Percentiles rank a stretch among this genome's conserved stretches.
phyloP scores from a whole-genome alignment of 331 rosid species.

The Prunus yedoensis region DNA sequence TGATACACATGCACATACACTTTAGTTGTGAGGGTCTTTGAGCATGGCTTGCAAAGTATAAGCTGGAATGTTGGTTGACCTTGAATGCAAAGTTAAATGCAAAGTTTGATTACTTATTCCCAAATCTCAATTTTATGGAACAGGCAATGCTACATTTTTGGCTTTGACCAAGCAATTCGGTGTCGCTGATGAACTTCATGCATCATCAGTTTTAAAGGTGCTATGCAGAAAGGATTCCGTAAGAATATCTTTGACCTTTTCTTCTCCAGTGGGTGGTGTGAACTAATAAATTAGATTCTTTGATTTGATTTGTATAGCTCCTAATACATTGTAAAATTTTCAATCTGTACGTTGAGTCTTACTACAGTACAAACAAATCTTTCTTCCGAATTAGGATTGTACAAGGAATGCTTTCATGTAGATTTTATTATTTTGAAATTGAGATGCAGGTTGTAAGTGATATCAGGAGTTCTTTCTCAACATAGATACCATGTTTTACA shows the following conservation, averaged over 20 bases:
- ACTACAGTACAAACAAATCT: constrained; percentile 19
- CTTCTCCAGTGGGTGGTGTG: constrained; percentile 16
- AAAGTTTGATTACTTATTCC: not conserved
- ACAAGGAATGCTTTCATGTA: constrained; percentile 20
- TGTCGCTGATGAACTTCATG: constrained; percentile 6
- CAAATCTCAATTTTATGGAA: constrained; percentile 30
- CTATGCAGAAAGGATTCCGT: constrained; percentile 22
- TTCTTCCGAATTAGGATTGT: constrained; percentile 20
- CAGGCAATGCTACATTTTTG: constrained; percentile 96
- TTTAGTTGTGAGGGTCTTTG: too few relatives aligned
- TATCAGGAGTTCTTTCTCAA: constrained; percentile 2
- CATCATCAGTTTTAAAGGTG: constrained; percentile 26
- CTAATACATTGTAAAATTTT: constrained; percentile 19
- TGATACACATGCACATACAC: too few relatives aligned
- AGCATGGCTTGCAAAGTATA: not conserved
- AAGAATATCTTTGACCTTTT: constrained; percentile 18
- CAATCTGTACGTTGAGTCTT: constrained; percentile 30
- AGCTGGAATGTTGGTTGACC: constrained; percentile 3
- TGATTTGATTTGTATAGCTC: constrained; percentile 7
- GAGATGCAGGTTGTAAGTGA: constrained; percentile 27
- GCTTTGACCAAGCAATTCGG: constrained; percentile 48
- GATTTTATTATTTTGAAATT: not conserved
- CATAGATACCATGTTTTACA: not conserved
- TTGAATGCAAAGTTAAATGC: not conserved
- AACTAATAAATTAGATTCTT: constrained; percentile 23